Conservation (phyloP, 1,284 basidiomycete genomes). For the Rhodotorula sp. region DNA sequence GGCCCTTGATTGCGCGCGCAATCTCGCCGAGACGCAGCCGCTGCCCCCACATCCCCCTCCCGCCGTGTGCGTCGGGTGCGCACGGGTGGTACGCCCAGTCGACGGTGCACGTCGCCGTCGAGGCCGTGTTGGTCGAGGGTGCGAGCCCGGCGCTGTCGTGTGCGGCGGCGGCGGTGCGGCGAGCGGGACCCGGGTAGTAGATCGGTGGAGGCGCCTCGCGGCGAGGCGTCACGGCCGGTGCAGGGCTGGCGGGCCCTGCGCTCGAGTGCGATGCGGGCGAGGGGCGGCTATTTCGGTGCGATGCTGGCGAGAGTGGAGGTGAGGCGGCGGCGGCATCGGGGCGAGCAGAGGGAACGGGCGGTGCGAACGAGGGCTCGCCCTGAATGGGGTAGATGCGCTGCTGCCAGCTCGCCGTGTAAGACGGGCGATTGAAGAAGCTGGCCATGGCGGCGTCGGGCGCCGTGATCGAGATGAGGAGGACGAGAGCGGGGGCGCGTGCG, state of each 20-base stretch:
- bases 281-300: not conserved
- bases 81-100: constrained; percentile 27
- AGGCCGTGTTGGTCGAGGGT: constrained; percentile 25
- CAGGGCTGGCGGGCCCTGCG: not conserved
- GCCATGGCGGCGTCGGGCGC: constrained; percentile 15
- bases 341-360: not conserved
- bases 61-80: not conserved
- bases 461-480: not conserved
- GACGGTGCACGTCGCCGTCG: constrained; percentile 17
- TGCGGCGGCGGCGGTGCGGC: not conserved
- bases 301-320: not conserved
- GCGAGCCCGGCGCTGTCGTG: constrained; percentile 12
- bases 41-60: not conserved
- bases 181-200: constrained; percentile 4
- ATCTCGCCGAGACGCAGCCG: constrained; percentile 10
- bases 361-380: constrained; percentile 26
- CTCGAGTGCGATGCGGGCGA: not conserved
- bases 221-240: not conserved
- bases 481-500: not conserved
- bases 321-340: not conserved
- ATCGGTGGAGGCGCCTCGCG: constrained; percentile 8
- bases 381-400: constrained; percentile 33
- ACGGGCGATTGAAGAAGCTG: constrained; percentile 17
- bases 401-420: constrained; percentile 22
- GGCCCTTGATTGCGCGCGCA: constrained; percentile 2